These are phyloP conservation scores for Dothistroma septosporum DNA, from an alignment of 2,329 filamentous ascomycete species.

Conservation along the genomic window DNA sequence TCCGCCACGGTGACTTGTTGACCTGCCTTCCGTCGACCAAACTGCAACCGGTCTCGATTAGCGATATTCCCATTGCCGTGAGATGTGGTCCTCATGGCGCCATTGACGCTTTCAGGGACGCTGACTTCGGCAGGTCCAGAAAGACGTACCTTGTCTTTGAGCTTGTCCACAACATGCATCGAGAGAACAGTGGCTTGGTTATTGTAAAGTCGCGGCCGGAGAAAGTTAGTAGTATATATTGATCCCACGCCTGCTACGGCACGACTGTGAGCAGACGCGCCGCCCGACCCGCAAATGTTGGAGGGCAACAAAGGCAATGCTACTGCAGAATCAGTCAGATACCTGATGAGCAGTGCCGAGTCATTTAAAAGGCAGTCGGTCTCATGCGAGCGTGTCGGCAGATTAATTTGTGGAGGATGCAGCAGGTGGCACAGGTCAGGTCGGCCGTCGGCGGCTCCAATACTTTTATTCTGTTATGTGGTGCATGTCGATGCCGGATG, in stretches of 20 bases:
- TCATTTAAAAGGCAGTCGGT: neutral
- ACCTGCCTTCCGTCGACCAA: neutral
- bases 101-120: too few relatives aligned
- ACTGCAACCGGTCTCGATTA: neutral
- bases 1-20: neutral
- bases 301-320: neutral
- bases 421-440: neutral
- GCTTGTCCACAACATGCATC: conserved; percentile 14
- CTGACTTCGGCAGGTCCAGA: neutral
- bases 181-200: too few relatives aligned
- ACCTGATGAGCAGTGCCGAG: neutral
- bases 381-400: neutral
- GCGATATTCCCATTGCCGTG: neutral
- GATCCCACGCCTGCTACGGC: neutral
- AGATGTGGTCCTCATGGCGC: too few relatives aligned
- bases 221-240: neutral
- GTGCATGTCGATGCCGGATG: neutral
- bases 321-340: neutral
- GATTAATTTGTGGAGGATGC: neutral
- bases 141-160: conserved; percentile 13
- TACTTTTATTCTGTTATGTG: neutral
- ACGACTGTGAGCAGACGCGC: neutral
- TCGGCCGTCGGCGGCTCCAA: neutral
- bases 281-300: neutral
- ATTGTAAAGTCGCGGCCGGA: too few relatives aligned